Evolutionary conservation across 2,329 filamentous ascomycete genomes (phyloP), one percentile per base, ranked within the genome.

Genomic region (Epichloe coenophiala): DNA sequence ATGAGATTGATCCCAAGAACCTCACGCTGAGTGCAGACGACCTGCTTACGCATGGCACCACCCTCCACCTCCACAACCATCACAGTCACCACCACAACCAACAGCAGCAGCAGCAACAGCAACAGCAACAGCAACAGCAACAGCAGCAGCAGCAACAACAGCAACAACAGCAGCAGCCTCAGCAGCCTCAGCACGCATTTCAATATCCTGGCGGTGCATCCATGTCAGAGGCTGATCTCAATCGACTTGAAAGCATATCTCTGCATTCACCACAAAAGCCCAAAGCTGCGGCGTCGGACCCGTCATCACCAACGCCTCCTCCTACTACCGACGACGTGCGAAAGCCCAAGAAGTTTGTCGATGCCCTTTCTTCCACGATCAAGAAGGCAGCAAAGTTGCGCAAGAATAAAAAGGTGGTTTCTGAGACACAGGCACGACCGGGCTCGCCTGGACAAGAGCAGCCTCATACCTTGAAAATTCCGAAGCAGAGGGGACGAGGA

Each of bases 211-310:
- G 62, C 39, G 62, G 62, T 13, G 66, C 61, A 23, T 71, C 69
- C 51, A 70, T 74, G 60, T 74, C 71, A 3, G 71, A 75, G 54
- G 69, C 70, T 38, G 71, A 74, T 56, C 62, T 75, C n/a, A 64
- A 71, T 8, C 63, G 66, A 33, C 63, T 75, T 3, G 70, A 73
- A 55, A 68, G 68, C n/a, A 73, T 75, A 54, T 70, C 70, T n/a
- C 56, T 74, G 27, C 66, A 67, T 51, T 68, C 66, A 8, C 65
- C 67, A 21, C 62, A 64, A 50, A 60, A 60, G 44, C 55, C 45
- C 17, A 40, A 39, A 40, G 55, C 54, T 47, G 58, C 61, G 45
- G 55, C 46, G 15, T 65, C 62, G 27, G 58, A 64, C 42, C 65
- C 62, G 21, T 56, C 62, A 9, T 64, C 63, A 44, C 64, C 64